These are phyloP conservation scores for Pterocarpus macrocarpus DNA, from an alignment of 306 rosid species.

Conservation along the genomic window DNA sequence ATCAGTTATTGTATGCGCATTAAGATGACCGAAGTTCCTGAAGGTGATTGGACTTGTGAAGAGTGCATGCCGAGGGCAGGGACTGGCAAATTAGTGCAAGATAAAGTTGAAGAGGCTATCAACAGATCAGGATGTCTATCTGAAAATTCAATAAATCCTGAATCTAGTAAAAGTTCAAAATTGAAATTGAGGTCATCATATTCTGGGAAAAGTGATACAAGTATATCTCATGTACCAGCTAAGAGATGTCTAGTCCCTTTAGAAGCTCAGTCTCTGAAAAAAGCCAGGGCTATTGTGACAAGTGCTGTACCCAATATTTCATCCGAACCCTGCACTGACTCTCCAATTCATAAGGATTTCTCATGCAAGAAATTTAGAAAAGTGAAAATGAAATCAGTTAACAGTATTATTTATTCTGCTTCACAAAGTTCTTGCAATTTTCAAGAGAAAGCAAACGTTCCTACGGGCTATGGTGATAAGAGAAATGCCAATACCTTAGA, in stretches of 20 bases:
- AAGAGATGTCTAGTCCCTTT: conserved; percentile 32
- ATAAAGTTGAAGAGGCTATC: conserved; percentile 14
- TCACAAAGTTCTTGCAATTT: conserved; percentile 4
- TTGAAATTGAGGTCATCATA: background rate
- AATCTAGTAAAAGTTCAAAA: conserved; percentile 36
- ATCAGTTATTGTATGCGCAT: conserved; percentile 53
- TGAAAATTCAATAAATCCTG: background rate
- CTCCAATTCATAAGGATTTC: background rate
- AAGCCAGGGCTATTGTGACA: conserved; percentile 23
- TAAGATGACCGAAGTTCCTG: conserved; percentile 34
- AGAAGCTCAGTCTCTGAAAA: conserved; percentile 24
- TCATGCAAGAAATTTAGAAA: conserved; percentile 22
- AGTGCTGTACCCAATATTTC: conserved; percentile 19
- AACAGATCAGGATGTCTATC: conserved; percentile 12
- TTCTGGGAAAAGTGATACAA: background rate
- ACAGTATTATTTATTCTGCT: background rate
- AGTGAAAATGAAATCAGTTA: conserved; percentile 30
- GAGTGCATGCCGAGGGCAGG: conserved; percentile 44
- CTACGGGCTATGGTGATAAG: background rate
- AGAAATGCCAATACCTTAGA: background rate
- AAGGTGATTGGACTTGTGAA: conserved; percentile 51
- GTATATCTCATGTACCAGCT: background rate
- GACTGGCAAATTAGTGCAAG: conserved; percentile 26
- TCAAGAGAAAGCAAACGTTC: conserved; percentile 5
- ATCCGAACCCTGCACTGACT: conserved; percentile 12